A percentile compares a stretch with the other conserved stretches of the same genome.
phyloP scores from a whole-genome alignment of 2,329 filamentous ascomycete species.

The Pseudocercospora musae region DNA sequence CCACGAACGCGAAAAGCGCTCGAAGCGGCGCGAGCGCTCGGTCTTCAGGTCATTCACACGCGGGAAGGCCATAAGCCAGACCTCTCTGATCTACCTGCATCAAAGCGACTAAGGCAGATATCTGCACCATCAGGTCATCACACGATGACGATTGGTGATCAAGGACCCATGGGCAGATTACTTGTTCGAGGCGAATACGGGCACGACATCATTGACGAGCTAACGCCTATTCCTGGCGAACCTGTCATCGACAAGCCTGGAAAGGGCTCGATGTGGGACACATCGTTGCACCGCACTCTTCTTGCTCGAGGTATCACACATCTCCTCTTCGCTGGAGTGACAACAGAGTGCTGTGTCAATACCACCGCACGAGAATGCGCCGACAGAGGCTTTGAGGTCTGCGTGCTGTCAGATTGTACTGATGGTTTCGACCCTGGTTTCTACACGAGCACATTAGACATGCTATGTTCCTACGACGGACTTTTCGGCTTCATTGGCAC shows the following conservation, averaged over 20 bases:
- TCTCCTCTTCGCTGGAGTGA: slow-evolving; percentile 56
- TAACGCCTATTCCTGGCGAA: slow-evolving; percentile 51
- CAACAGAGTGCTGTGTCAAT: slow-evolving; percentile 58
- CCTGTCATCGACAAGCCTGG: slow-evolving; percentile 57
- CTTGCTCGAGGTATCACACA: slow-evolving; percentile 57
- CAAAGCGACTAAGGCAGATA: slow-evolving; percentile 50
- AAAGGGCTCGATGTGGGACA: slow-evolving; percentile 60
- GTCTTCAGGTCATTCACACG: slow-evolving; percentile 49
- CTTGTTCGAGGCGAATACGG: slow-evolving; percentile 54
- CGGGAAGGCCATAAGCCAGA: slow-evolving; percentile 51
- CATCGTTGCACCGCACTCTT: slow-evolving; percentile 51
- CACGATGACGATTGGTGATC: slow-evolving; percentile 51
- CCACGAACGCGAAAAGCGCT: slow-evolving; percentile 37
- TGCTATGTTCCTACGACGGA: slow-evolving; percentile 51
- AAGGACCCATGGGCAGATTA: slow-evolving; percentile 52
- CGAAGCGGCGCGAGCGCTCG: slow-evolving; percentile 41
- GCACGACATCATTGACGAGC: slow-evolving; percentile 55
- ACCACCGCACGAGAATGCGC: slow-evolving; percentile 56
- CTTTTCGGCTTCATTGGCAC: slow-evolving; percentile 50
- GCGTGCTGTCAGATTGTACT: slow-evolving; percentile 50
- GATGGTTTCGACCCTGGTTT: slow-evolving; percentile 49
- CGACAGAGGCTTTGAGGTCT: slow-evolving; percentile 61
- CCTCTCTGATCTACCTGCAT: slow-evolving; percentile 52
- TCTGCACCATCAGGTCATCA: slow-evolving; percentile 46
- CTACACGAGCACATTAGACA: slow-evolving; percentile 49